Evolutionary conservation across 1,139 yeast species (phyloP), one percentile per base, ranked within the genome.

Genomic region (Magnusiomyces paraingens): DNA sequence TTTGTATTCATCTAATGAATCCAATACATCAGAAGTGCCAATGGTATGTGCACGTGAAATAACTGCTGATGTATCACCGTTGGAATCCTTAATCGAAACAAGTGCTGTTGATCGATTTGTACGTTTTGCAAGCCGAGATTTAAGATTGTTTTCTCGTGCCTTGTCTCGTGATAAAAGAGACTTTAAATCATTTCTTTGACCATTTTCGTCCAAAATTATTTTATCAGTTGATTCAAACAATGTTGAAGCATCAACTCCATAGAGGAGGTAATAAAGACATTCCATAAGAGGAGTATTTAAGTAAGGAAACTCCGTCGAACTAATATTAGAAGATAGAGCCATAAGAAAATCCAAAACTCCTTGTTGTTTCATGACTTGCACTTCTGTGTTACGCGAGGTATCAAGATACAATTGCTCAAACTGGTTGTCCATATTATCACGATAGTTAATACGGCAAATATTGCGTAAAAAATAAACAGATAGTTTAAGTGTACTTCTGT

Each of bases 381-480:
- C 66, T 0, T 86, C 83, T 1, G 78, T 73, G 57, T 47, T 47
- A 17, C 50, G 50, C 4, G 43, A 40, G 18, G 18, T 21, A 40
- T 47, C 50, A 47, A 47, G 18, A 18, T 26, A 26, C 8, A 26
- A 26, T 8, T 26, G 32, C 32, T 42, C 43, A 38, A 32, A 38
- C 2, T 20, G 32, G 21, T 38, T 21, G 11, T n/a, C 18, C 12
- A 39, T 39, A 10, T 29, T 21, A 14, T 76, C 79, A 1, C 86
- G 80, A 0, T 93, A 91, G 60, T 86, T 91, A 43, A 91, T 89
- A 49, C 81, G 79, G 10, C 87, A 71, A 15, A 93, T 64, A 65
- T 94, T 93, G 60, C 96, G 77, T 57, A 91, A 75, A 63, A 93
- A 81, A 54, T 80, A 82, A 15, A 91, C 71, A 29, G 86, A 89